Conservation (phyloP, 2,329 filamentous ascomycete species). For the Fusarium anthophilum region DNA sequence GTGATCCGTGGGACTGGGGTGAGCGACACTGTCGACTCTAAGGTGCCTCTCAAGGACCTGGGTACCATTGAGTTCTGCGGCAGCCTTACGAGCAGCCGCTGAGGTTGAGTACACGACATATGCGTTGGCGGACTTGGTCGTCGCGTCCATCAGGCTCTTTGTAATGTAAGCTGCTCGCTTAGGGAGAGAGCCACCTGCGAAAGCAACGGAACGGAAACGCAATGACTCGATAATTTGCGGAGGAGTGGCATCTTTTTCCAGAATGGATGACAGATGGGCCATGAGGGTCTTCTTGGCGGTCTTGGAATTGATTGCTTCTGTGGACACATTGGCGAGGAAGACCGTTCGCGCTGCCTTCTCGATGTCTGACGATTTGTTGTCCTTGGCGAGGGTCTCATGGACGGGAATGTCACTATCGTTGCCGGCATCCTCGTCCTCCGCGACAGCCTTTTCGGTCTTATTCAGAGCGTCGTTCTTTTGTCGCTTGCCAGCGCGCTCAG, state of each 20-base stretch:
- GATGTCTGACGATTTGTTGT: slow-evolving; percentile 69
- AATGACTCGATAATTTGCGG: slow-evolving; percentile 86
- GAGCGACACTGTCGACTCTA: slow-evolving; percentile 88
- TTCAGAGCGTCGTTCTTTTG: slow-evolving; percentile 53
- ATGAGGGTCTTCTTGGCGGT: slow-evolving; percentile 80
- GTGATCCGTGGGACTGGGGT: slow-evolving; percentile 84
- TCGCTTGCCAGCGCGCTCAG: slow-evolving; percentile 65
- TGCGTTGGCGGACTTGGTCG: slow-evolving; percentile 92
- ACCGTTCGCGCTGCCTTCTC: slow-evolving; percentile 91
- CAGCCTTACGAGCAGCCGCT: slow-evolving; percentile 78
- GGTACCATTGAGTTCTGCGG: slow-evolving; percentile 82
- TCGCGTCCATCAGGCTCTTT: slow-evolving; percentile 88
- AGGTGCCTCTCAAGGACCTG: slow-evolving; percentile 87
- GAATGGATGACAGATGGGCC: slow-evolving; percentile 79
- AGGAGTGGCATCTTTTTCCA: slow-evolving; percentile 61
- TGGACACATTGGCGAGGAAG: slow-evolving; percentile 92
- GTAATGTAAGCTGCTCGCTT: slow-evolving; percentile 96
- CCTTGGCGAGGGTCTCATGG: slow-evolving; percentile 66
- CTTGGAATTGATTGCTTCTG: slow-evolving; percentile 83
- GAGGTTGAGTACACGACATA: slow-evolving; percentile 88
- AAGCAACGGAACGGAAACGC: slow-evolving; percentile 93
- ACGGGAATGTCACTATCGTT: slow-evolving; percentile 57
- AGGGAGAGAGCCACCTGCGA: slow-evolving; percentile 78
- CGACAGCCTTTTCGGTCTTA: slow-evolving; percentile 44
- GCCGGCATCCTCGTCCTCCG: slow-evolving; percentile 58